Conservation (phyloP, 2,329 filamentous ascomycete genomes). For the Huntiella moniliformis region DNA sequence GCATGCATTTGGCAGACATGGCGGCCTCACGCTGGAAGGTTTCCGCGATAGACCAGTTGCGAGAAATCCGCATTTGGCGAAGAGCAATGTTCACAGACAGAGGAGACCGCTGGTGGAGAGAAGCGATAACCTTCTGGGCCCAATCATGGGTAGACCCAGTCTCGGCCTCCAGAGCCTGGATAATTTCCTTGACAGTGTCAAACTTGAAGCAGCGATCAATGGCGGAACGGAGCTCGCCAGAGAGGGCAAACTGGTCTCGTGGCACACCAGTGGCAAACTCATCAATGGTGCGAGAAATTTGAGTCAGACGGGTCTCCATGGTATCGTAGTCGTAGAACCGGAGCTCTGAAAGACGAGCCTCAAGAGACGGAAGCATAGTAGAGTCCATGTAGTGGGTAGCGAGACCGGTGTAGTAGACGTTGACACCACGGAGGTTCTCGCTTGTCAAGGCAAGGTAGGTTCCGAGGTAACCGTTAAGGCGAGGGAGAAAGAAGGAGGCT, state of each 20-base stretch:
- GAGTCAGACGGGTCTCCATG: slow-evolving; percentile 41
- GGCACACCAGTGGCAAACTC: slow-evolving; percentile 82
- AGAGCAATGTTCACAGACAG: slow-evolving; percentile 73
- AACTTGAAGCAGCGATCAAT: slow-evolving; percentile 71
- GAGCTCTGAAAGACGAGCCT: slow-evolving; percentile 73
- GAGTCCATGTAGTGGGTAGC: slow-evolving; percentile 96
- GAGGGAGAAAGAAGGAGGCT: slow-evolving; percentile 84
- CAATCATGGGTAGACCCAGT: slow-evolving; percentile 41
- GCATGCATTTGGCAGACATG: slow-evolving; percentile 79
- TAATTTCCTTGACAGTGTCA: slow-evolving; percentile 48
- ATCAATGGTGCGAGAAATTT: slow-evolving; percentile 76
- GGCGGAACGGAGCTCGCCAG: slow-evolving; percentile 52
- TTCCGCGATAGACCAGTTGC: slow-evolving; percentile 61
- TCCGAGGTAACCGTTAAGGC: slow-evolving; percentile 69
- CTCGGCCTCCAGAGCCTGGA: slow-evolving; percentile 41
- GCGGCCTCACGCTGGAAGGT: slow-evolving; percentile 73
- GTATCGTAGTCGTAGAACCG: slow-evolving; percentile 63
- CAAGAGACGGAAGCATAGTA: slow-evolving; percentile 60
- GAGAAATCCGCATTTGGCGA: slow-evolving; percentile 60
- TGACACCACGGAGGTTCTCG: slow-evolving; percentile 60
- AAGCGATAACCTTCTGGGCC: slow-evolving; percentile 60
- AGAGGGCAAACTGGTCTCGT: slow-evolving; percentile 43
- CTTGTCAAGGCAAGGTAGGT: slow-evolving; percentile 90
- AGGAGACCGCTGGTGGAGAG: slow-evolving; percentile 62
- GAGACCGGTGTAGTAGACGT: slow-evolving; percentile 77